These are phyloP conservation scores for Kluyveromyces sp. DNA, from an alignment of 1,139 yeast species.

Conservation along the genomic window DNA sequence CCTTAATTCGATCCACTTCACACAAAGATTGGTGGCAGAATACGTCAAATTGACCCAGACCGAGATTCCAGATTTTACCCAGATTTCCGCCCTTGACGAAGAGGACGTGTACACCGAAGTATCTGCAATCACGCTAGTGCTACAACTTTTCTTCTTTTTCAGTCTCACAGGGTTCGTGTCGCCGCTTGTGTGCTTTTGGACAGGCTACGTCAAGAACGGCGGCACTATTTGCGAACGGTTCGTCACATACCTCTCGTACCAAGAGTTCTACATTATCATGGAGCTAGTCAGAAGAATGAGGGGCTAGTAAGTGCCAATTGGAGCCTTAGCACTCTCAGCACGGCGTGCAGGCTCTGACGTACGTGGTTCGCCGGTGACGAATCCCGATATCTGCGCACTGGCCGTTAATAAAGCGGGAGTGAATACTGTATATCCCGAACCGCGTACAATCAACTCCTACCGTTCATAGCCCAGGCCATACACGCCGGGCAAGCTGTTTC, in stretches of 20 bases:
- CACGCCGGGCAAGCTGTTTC: too few species aligned
- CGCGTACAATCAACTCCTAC: too few species aligned
- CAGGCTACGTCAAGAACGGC: slow-evolving; percentile 1
- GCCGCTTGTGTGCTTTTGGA: slow-evolving; percentile 3
- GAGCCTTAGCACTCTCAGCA: too few species aligned
- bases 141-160: not conserved
- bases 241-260: not conserved
- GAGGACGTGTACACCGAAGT: not conserved
- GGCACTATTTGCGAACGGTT: not conserved
- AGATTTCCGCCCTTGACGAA: not conserved
- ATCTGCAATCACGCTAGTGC: not conserved
- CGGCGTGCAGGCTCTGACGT: too few species aligned
- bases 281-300: not conserved
- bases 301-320: too few species aligned
- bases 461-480: too few species aligned
- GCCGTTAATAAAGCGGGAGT: too few species aligned
- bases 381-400: too few species aligned
- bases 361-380: too few species aligned
- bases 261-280: slow-evolving; percentile 1
- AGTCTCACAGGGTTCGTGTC: not conserved
- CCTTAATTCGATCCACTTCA: not conserved
- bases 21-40: not conserved
- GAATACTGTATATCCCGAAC: too few species aligned
- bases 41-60: not conserved
- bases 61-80: not conserved